Base-by-base conservation (phyloP, 2,329 filamentous ascomycete species). In the Colletotrichum melonis region DNA sequence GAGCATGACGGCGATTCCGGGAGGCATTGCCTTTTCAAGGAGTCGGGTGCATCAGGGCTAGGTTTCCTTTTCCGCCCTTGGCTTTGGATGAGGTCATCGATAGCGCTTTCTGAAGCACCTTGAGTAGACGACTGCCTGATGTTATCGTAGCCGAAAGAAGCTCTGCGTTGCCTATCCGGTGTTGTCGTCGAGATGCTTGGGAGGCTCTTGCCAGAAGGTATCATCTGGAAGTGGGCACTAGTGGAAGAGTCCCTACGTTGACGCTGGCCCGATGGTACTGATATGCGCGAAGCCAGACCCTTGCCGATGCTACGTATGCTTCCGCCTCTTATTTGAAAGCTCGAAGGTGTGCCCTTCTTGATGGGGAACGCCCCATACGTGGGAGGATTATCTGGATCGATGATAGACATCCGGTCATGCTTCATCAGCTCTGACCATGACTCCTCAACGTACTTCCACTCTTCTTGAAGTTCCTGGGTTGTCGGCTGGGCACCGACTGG, bases 31-130 rank as follows among this genome's bases (percentile, higher is more conserved):
- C 69, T 55, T 30, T 73, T 73, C 9, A 46, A 19, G 14, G 55
- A 49, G 6, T 3, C 32, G 12, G 26, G 16, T 4, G 42, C 14
- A 3, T 46, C 56, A 4, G 30, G 19, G 11, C 46, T 22, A 8
- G 14, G 12, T 49, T 46, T 72, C 26, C 69, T 63, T 57, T 72
- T 72, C 32, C 59, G 69, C 11, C 49, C 49, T 22, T 56, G 28
- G 16, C 24, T 46, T 16, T 67, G 30, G 24, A 67, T 60, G 24
- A 67, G 63, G 19, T 71, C 55, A 26, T 71, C 63, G 12, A 42
- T 26, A 6, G 19, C 32, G 24, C 22, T 38, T 12, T 42, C 57
- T 22, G 32, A 22, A 42, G 28, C 11, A 12, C 7, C 22, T 3
- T 11, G 19, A 14, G 63, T 67, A 24, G 32, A 63, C 56, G 32